phyloP scores from a whole-genome alignment of 2,329 filamentous ascomycete genomes.

The Calycina marina region DNA sequence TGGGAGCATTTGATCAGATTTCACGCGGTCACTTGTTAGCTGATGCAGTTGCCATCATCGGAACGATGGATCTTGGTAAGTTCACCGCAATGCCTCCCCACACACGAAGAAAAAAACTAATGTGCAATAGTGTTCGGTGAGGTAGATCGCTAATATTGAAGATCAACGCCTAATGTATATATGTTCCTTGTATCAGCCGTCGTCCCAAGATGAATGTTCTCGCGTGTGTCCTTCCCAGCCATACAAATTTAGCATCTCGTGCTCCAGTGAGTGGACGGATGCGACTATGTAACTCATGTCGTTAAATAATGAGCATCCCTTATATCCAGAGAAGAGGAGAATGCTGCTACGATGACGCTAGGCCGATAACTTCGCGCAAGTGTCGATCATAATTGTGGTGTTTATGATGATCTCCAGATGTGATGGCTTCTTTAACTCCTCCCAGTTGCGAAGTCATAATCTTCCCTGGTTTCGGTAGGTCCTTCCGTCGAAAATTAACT shows the following conservation, averaged over 20 bases:
- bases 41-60: constrained; percentile 92
- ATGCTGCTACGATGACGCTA: background rate
- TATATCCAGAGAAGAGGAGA: background rate
- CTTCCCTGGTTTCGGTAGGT: too few species aligned
- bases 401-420: too few species aligned
- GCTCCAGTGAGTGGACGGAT: constrained; percentile 15
- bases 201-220: too few species aligned
- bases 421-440: too few species aligned
- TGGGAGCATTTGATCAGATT: constrained; percentile 88
- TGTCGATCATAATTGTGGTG: too few species aligned
- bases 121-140: constrained; percentile 25
- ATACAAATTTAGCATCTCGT: constrained; percentile 5
- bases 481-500: too few species aligned
- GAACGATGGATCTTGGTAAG: constrained; percentile 75
- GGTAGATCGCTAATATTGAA: constrained; percentile 32
- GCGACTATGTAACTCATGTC: constrained; percentile 15
- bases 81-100: constrained; percentile 2
- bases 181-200: too few species aligned
- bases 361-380: background rate
- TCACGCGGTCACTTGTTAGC: constrained; percentile 84
- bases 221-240: too few species aligned
- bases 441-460: too few species aligned
- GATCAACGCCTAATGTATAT: constrained; percentile 4
- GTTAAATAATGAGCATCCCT: background rate
- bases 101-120: constrained; percentile 14